Conservation (phyloP, 2,329 filamentous ascomycete species). For the Zymoseptoria ardabiliae region DNA sequence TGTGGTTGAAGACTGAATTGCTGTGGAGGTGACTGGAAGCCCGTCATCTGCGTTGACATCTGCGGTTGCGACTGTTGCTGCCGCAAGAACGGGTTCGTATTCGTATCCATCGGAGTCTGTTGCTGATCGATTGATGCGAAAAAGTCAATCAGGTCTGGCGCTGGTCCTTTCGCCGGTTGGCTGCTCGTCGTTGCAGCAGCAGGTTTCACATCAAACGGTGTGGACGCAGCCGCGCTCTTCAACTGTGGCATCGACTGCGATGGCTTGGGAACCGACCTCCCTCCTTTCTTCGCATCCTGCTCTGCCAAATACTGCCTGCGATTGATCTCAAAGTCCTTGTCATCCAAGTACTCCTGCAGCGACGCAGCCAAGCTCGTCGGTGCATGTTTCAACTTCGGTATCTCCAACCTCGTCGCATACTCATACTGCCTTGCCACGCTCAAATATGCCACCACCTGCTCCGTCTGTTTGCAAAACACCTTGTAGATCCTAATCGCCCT, state of each 20-base stretch:
- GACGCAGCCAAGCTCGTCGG: conserved; percentile 84
- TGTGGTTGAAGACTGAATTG: conserved; percentile 9
- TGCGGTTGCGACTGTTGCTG: conserved; percentile 24
- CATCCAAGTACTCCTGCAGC: conserved; percentile 87
- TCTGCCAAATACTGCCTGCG: conserved; percentile 85
- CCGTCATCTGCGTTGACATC: conserved; percentile 39
- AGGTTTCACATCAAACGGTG: conserved; percentile 33
- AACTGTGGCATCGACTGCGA: conserved; percentile 18
- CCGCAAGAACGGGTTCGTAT: conserved; percentile 23
- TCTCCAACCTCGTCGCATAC: conserved; percentile 83
- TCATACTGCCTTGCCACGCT: conserved; percentile 83
- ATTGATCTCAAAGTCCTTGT: conserved; percentile 91
- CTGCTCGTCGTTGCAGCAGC: conserved; percentile 31
- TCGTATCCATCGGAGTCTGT: conserved; percentile 52
- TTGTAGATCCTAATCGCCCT: conserved; percentile 88
- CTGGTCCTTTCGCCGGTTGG: conserved; percentile 50
- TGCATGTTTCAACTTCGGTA: conserved; percentile 94
- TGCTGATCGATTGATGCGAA: conserved; percentile 90
- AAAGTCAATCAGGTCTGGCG: conserved; percentile 82
- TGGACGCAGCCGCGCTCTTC: conserved; percentile 32
- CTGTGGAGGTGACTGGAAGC: conserved; percentile 28
- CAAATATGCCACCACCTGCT: conserved; percentile 85
- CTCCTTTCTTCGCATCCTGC: conserved; percentile 61
- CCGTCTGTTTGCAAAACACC: conserved; percentile 83
- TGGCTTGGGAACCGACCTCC: conserved; percentile 31